A percentile compares a stretch with the other conserved stretches of the same genome.
These are phyloP conservation scores for Grammothele lineata DNA, from an alignment of 768 basidiomycete genomes.

Conservation along the genomic window DNA sequence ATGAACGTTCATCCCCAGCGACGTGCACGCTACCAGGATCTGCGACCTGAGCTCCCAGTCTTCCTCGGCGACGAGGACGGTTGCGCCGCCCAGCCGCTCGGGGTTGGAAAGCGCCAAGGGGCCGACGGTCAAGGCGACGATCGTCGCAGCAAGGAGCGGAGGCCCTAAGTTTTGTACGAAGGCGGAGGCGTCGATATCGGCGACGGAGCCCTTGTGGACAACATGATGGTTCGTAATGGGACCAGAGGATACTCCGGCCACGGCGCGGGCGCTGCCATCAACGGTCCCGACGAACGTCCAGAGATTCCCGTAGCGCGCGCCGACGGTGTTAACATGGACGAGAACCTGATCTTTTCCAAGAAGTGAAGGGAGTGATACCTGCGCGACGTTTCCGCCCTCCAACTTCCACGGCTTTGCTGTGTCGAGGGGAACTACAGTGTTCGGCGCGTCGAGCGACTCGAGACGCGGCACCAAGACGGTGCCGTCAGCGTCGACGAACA, in stretches of 20 bases:
- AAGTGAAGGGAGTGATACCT: not conserved
- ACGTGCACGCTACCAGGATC: too few relatives aligned
- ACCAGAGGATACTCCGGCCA: constrained; percentile 1
- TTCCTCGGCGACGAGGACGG: too few relatives aligned
- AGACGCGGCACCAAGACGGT: constrained; percentile 9
- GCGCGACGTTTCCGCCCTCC: constrained; percentile 1
- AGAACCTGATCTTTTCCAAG: not conserved
- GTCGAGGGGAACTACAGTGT: not conserved
- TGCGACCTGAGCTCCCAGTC: too few relatives aligned
- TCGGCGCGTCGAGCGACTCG: constrained; percentile 1
- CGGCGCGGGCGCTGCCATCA: not conserved
- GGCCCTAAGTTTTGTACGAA: not conserved
- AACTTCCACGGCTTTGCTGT: constrained; percentile 10
- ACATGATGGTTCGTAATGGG: constrained; percentile 3
- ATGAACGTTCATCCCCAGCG: too few relatives aligned
- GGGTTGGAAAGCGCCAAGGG: too few relatives aligned
- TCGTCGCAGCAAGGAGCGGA: too few relatives aligned
- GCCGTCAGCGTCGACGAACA: constrained; percentile 10
- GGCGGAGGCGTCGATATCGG: not conserved
- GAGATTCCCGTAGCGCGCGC: not conserved
- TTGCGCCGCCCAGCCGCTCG: too few relatives aligned
- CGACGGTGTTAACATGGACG: not conserved
- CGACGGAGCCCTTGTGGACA: constrained; percentile 1
- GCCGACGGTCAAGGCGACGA: too few relatives aligned
- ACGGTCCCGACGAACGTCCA: constrained; percentile 3